Percentiles rank a stretch among this genome's conserved stretches.
phyloP scores from a whole-genome alignment of 2,329 filamentous ascomycete species.

The Cytospora schulzeri region DNA sequence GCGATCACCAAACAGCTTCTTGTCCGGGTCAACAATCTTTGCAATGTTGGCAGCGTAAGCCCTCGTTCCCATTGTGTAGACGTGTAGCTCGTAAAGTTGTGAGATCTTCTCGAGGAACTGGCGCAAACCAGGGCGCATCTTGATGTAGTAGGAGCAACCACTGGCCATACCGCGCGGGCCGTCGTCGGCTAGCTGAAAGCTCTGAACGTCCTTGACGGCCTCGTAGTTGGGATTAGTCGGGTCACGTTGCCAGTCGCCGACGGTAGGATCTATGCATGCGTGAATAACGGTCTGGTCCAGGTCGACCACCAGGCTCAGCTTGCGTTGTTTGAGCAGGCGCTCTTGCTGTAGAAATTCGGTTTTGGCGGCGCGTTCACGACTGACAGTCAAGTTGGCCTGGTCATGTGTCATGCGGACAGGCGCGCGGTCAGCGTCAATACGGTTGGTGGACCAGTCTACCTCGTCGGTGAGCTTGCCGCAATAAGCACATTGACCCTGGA shows the following conservation, averaged over 20 bases:
- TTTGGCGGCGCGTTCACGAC: slow-evolving; percentile 74
- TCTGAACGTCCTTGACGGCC: slow-evolving; percentile 83
- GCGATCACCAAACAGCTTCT: slow-evolving; percentile 87
- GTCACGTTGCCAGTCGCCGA: slow-evolving; percentile 93
- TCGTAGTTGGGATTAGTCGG: slow-evolving; percentile 86
- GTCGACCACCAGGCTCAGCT: slow-evolving; percentile 93
- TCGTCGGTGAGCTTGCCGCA: slow-evolving; percentile 97
- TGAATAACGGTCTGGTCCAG: slow-evolving; percentile 98
- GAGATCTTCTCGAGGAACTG: slow-evolving; percentile 79
- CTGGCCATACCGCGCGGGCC: slow-evolving; percentile 67
- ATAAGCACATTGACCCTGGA: slow-evolving; percentile 83
- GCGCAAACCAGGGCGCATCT: slow-evolving; percentile 83
- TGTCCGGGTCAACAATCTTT: slow-evolving; percentile 87
- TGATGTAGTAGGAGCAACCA: slow-evolving; percentile 97
- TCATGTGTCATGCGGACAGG: slow-evolving; percentile 95
- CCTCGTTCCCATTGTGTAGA: slow-evolving; percentile 98
- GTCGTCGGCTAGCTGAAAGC: slow-evolving; percentile 89
- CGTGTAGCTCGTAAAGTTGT: slow-evolving; percentile 87
- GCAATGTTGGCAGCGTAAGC: slow-evolving; percentile 94
- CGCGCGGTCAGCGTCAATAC: slow-evolving; percentile 79
- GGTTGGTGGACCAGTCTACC: slow-evolving; percentile 79
- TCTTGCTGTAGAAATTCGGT: slow-evolving; percentile 86
- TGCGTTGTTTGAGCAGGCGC: slow-evolving; percentile 76
- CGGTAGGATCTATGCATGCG: slow-evolving; percentile 93
- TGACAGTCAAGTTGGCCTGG: slow-evolving; percentile 84